Evolutionary conservation across 73 alveolate species (phyloP).

Genomic region (Paraurostyla sp.): DNA sequence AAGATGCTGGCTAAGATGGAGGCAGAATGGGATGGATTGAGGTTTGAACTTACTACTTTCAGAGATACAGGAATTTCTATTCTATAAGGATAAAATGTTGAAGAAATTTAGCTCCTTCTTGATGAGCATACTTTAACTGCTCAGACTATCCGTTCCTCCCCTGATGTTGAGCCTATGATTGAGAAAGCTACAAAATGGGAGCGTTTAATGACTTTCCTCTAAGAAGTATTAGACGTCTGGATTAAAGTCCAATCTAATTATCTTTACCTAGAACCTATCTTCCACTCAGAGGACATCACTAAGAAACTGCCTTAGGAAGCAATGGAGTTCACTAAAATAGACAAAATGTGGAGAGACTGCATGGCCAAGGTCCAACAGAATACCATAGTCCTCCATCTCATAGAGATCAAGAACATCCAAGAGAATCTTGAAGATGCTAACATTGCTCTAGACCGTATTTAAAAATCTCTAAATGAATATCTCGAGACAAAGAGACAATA

Average conservation of each 20-base stretch:
- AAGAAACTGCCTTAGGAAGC: slow-evolving; percentile 97
- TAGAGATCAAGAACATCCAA: slow-evolving; percentile 83
- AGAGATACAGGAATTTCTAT: slow-evolving; percentile 85
- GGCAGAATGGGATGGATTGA: slow-evolving; percentile 88
- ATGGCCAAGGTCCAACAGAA: slow-evolving; percentile 91
- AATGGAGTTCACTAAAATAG: slow-evolving; percentile 94
- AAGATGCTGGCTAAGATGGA: slow-evolving; percentile 87
- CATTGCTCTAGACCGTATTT: slow-evolving; percentile 89
- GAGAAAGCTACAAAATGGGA: slow-evolving; percentile 98
- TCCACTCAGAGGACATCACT: slow-evolving; percentile 96
- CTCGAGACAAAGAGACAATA: slow-evolving; percentile 95
- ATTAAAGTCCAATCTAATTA: slow-evolving; percentile 94
- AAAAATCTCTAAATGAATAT: slow-evolving; percentile 91
- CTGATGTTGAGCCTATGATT: slow-evolving; percentile 87
- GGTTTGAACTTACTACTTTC: slow-evolving; percentile 81
- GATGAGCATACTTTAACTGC: slow-evolving; percentile 96
- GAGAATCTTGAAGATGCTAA: slow-evolving; percentile 81
- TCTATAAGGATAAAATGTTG: slow-evolving; percentile 86
- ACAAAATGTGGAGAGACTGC: slow-evolving; percentile 94
- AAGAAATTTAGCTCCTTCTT: slow-evolving; percentile 82
- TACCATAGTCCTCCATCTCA: slow-evolving; percentile 82
- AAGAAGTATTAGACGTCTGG: slow-evolving; percentile 98
- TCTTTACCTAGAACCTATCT: slow-evolving; percentile 97
- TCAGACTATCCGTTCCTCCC: slow-evolving; percentile 92
- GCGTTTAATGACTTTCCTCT: slow-evolving; percentile 88